These are phyloP conservation scores for Trifolium dubium DNA, from an alignment of 306 rosid species.

Conservation along the genomic window DNA sequence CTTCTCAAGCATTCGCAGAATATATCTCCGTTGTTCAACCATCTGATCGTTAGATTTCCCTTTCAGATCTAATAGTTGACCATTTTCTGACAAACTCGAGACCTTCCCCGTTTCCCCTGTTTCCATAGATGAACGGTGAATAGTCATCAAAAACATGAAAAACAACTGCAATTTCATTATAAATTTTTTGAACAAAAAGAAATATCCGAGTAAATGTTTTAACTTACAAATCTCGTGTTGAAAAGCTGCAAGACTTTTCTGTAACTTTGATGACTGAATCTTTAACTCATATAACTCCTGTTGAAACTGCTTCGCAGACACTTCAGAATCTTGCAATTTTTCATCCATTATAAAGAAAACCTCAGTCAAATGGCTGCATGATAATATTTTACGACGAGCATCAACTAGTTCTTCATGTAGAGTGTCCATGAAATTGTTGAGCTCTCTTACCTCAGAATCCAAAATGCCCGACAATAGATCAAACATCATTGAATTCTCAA, in stretches of 20 bases:
- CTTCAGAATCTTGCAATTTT: constrained; percentile 74
- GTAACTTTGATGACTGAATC: constrained; percentile 77
- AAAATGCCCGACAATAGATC: constrained; percentile 78
- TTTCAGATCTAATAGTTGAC: constrained; percentile 45
- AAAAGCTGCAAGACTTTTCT: constrained; percentile 64
- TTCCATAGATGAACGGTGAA: constrained; percentile 45
- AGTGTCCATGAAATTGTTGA: constrained; percentile 75
- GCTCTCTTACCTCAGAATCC: constrained; percentile 87
- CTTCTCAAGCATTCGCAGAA: constrained; percentile 87
- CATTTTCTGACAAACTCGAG: constrained; percentile 51
- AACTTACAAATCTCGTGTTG: constrained; percentile 61
- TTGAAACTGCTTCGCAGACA: constrained; percentile 69
- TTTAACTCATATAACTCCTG: constrained; percentile 73
- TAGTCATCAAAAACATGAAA: background rate
- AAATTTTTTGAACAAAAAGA: constrained; percentile 30
- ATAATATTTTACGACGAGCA: constrained; percentile 67
- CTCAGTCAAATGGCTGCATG: constrained; percentile 76
- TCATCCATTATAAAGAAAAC: constrained; percentile 57
- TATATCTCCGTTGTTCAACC: constrained; percentile 73
- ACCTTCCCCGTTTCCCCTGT: constrained; percentile 64
- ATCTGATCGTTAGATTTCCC: constrained; percentile 59
- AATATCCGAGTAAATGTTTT: constrained; percentile 19
- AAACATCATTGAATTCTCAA: constrained; percentile 67
- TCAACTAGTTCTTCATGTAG: constrained; percentile 68
- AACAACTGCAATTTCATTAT: constrained; percentile 21